Base-by-base conservation (phyloP, 257 asterid species). In the Lithospermum erythrorhizon region DNA sequence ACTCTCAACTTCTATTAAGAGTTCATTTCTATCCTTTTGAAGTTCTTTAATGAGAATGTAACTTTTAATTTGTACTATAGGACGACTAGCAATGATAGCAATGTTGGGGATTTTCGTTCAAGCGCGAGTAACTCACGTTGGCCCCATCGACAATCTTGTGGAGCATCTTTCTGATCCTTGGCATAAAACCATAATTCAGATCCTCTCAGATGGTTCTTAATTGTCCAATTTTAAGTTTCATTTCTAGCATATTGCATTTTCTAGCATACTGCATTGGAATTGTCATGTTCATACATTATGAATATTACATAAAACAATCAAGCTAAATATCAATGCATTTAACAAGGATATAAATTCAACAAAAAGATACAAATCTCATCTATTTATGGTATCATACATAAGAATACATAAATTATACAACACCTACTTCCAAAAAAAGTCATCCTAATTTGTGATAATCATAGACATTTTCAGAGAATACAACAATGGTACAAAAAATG, bases 41-140 rank as follows among this genome's bases (percentile, higher is more conserved):
- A 56, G 27, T 23, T n/a, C 16, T 53, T 53, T 22, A 3, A n/a
- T 19, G 22, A 41, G 59, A 22, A 22, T 11, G 4, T 10, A 10
- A 56, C 60, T 27, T 62, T 53, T 29, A 13, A 41, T 41, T 14
- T 41, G 16, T 41, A 41, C 49, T 67, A 70, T 27, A 87, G 96
- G 97, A 62, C 64, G 96, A 70, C 68, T 90, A 37, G 97, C 97
- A 19, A 89, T 89, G 95, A 86, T 89, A 74, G 97, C 95, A 0
- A 79, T 89, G 81, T 74, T 89, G 24, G 97, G 97, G 20, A 25
- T 90, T 62, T 75, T 90, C 35, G 96, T 84, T 32, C 97, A 90
- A 76, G 95, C 95, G 69, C 78, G 81, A 62, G 95, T 83, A 11
- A 90, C 96, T 45, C 93, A 87, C 54, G 90, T 75, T 57, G 97